A percentile compares a stretch with the other conserved stretches of the same genome.
Conservation (phyloP, 2,329 filamentous ascomycete genomes). For the Amauroascus verrucosus region DNA sequence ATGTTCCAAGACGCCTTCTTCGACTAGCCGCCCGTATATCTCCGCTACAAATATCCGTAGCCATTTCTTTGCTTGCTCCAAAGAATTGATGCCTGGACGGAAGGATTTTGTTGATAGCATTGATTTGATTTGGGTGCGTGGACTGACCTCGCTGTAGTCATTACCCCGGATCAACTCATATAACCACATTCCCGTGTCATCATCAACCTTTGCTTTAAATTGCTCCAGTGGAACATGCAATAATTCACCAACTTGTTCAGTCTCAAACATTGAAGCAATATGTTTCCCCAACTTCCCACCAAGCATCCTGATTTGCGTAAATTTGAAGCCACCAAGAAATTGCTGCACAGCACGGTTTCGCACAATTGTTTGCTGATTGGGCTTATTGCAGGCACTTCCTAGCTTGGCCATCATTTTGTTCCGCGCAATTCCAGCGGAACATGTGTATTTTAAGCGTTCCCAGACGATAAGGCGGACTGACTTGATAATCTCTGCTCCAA, state of each 20-base stretch:
- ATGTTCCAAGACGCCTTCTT: slow-evolving; percentile 82
- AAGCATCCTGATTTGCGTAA: slow-evolving; percentile 90
- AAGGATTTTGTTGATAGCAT: slow-evolving; percentile 98
- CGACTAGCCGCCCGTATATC: slow-evolving; percentile 77
- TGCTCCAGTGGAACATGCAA: slow-evolving; percentile 62
- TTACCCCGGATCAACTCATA: slow-evolving; percentile 76
- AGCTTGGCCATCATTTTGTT: slow-evolving; percentile 97
- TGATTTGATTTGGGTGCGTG: slow-evolving; percentile 85
- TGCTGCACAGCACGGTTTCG: slow-evolving; percentile 69
- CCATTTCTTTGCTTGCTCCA: slow-evolving; percentile 74
- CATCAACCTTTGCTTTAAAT: slow-evolving; percentile 65
- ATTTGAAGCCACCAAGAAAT: slow-evolving; percentile 77
- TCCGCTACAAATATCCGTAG: slow-evolving; percentile 84
- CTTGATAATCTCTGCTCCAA: slow-evolving; percentile 82
- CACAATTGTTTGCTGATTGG: slow-evolving; percentile 88
- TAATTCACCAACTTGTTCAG: slow-evolving; percentile 67
- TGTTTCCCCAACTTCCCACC: slow-evolving; percentile 90
- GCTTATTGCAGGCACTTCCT: slow-evolving; percentile 83
- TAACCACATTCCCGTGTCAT: slow-evolving; percentile 77
- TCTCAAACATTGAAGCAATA: slow-evolving; percentile 68
- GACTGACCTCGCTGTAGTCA: slow-evolving; percentile 79
- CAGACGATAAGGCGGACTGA: slow-evolving; percentile 60
- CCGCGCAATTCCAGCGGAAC: slow-evolving; percentile 74
- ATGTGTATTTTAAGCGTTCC: slow-evolving; percentile 71
- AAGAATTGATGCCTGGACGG: slow-evolving; percentile 65